Evolutionary conservation across 306 rosid genomes (phyloP), one percentile per base, ranked within the genome.

Genomic region (Begonia masoniana): DNA sequence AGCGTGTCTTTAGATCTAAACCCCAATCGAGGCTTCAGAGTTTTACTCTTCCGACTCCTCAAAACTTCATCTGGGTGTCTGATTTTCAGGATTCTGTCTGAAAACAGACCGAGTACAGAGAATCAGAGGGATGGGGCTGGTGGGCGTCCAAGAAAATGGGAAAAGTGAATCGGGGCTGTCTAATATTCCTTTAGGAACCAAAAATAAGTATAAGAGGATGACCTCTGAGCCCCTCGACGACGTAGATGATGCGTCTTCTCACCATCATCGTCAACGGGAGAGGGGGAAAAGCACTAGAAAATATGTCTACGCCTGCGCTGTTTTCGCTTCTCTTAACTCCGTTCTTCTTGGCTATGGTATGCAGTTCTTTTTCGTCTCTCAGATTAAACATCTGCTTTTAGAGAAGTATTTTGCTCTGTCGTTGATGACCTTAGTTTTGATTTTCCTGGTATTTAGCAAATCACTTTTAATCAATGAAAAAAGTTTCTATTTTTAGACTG

Each of bases 271-370:
- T 31, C 76, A 13, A 21, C 65, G 61, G 24, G 71, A 68, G 46
- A 67, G 75, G 57, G 75, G 66, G 55, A 65, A 43, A 36, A 76
- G 54, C 48, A 69, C 83, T 12, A 78, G 74, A 66, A 85, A 69
- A 73, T 89, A 82, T 76, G 97, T 89, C 46, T 2, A 78, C 41
- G 95, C 94, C 45, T 85, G 95, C 64, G 94, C 95, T 14, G 68
- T 85, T 61, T 89, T 89, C 66, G 97, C 97, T 59, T 89, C 97
- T 51, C 94, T 89, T 67, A 89, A 89, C 76, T 74, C 78, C 69
- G 97, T 85, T 57, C 94, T 89, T 66, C 95, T 89, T 16, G 97
- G 97, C 67, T 89, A 89, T 71, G 97, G 97, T 89, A 77, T 21
- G 47, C 31, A 42, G 56, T 53, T 15, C 50, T 64, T 54, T 43